Evolutionary conservation across 2,329 filamentous ascomycete genomes (phyloP).

Genomic region (Neofusicoccum kwambonambiense): DNA sequence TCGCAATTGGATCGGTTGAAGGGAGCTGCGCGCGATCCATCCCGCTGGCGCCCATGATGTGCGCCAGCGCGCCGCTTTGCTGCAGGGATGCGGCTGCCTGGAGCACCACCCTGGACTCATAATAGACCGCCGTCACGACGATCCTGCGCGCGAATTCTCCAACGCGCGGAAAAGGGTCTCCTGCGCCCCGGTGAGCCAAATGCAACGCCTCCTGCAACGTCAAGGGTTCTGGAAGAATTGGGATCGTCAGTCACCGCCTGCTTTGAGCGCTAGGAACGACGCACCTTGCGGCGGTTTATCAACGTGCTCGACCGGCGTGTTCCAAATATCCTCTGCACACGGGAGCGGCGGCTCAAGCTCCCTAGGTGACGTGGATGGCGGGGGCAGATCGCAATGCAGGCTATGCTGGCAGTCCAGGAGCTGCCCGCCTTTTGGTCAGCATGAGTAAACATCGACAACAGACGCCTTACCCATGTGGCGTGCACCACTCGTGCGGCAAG

Average conservation of each 20-base stretch:
- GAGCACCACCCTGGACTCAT: neutral
- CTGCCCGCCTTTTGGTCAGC: neutral
- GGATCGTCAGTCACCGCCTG: neutral
- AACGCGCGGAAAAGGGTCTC: neutral
- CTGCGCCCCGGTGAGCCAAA: neutral
- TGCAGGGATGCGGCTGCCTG: slow-evolving; percentile 5
- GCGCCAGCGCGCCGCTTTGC: neutral
- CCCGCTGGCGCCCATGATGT: neutral
- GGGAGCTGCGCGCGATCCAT: neutral
- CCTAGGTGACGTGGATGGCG: neutral
- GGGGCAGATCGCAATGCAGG: neutral
- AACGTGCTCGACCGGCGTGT: neutral
- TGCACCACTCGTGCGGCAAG: neutral
- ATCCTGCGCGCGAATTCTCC: neutral
- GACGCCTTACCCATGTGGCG: slow-evolving; percentile 1
- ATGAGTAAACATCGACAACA: neutral
- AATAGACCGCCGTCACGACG: neutral
- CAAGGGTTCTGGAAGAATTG: neutral
- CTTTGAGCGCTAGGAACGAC: neutral
- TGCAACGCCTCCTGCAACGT: slow-evolving; percentile 1
- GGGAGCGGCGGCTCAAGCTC: neutral
- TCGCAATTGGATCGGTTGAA: neutral
- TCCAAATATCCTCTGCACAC: neutral
- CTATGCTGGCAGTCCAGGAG: neutral
- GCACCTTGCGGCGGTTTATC: neutral